A percentile compares a stretch with the other conserved stretches of the same genome.
These are phyloP conservation scores for Excoecaria cochinchinensis DNA, from an alignment of 345 rosid species.

Conservation along the genomic window DNA sequence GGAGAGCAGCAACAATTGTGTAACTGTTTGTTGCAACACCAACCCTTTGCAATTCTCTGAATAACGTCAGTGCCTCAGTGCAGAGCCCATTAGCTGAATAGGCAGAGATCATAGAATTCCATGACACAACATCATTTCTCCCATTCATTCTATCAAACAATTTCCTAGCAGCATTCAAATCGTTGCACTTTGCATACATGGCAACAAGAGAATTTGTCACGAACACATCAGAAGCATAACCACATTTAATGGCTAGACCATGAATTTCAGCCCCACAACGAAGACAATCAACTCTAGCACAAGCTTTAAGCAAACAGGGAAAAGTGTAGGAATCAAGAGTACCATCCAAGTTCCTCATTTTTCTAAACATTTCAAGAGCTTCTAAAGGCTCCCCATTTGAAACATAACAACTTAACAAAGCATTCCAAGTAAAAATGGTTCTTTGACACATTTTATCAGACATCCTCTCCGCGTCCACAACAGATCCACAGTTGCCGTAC, in stretches of 20 bases:
- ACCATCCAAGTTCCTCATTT: conserved; percentile 51
- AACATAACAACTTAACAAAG: conserved; percentile 63
- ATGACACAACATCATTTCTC: conserved; percentile 57
- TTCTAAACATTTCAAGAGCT: conserved; percentile 48
- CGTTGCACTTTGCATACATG: conserved; percentile 77
- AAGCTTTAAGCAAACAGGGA: conserved; percentile 62
- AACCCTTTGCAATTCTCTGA: conserved; percentile 51
- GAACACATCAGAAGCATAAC: conserved; percentile 39
- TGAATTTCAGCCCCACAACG: conserved; percentile 58
- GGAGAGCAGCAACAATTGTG: conserved; percentile 63
- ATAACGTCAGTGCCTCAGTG: conserved; percentile 53
- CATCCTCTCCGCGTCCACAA: conserved; percentile 51
- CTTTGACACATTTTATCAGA: conserved; percentile 65
- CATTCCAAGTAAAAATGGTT: conserved; percentile 72
- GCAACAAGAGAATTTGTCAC: conserved; percentile 68
- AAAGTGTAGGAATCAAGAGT: conserved; percentile 58
- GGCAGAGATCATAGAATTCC: conserved; percentile 79
- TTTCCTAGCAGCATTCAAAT: conserved; percentile 54
- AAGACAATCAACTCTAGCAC: conserved; percentile 42
- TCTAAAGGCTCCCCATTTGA: conserved; percentile 47
- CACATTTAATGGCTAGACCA: conserved; percentile 51
- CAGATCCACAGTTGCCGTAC: conserved; percentile 65
- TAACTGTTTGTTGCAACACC: conserved; percentile 53
- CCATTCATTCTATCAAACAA: conserved; percentile 48
- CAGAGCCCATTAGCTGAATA: conserved; percentile 48